phyloP scores from a whole-genome alignment of 257 asterid genomes.

The Paulownia fortunei region DNA sequence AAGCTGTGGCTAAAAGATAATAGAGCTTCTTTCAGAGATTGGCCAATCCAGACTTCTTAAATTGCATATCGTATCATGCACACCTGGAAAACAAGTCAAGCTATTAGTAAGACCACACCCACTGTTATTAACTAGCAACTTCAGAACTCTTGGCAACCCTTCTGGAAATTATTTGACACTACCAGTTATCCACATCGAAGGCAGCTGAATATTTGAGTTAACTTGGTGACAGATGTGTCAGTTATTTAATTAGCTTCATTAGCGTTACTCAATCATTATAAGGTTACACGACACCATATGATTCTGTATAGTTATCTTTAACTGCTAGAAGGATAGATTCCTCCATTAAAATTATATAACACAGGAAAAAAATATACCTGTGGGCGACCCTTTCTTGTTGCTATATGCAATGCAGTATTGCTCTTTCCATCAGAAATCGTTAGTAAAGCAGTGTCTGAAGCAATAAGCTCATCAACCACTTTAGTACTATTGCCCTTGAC shows the following conservation, averaged over 20 bases:
- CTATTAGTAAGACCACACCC: too few species aligned
- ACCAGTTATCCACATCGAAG: too few species aligned
- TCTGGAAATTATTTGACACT: neutral
- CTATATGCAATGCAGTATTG: constrained; percentile 74
- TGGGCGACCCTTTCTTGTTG: constrained; percentile 66
- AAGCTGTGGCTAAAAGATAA: too few species aligned
- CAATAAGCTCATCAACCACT: constrained; percentile 60
- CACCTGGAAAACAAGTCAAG: too few species aligned
- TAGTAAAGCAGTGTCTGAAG: constrained; percentile 44
- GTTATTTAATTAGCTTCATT: neutral
- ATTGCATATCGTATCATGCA: too few species aligned
- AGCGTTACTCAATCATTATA: neutral
- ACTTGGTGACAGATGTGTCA: neutral
- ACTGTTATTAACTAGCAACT: neutral
- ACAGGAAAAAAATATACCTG: constrained; percentile 43
- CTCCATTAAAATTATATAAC: neutral
- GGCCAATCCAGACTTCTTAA: too few species aligned
- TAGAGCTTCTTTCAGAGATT: too few species aligned
- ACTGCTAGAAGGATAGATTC: neutral
- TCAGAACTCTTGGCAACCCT: neutral
- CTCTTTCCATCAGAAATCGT: constrained; percentile 64
- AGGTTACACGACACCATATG: too few species aligned
- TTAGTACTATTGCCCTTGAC: constrained; percentile 61
- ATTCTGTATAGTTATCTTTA: neutral
- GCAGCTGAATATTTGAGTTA: too few species aligned